A percentile compares a stretch with the other conserved stretches of the same genome.
Evolutionary conservation across 2,329 filamentous ascomycete species (phyloP).

Genomic region (Phaeosphaeria sp.): DNA sequence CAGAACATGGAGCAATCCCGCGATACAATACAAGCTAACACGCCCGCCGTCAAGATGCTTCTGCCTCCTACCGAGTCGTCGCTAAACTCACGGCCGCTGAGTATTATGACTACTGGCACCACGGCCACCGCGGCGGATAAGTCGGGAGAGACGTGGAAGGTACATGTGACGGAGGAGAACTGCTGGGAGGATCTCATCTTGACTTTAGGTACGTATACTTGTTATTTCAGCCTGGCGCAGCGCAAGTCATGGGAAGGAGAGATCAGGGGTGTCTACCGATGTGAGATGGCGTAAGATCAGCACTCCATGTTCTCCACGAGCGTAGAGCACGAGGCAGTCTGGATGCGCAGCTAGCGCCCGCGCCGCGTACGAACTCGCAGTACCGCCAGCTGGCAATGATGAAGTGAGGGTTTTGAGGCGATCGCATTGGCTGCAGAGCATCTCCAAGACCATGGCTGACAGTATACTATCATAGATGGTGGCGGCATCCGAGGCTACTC

Average conservation of each 20-base stretch:
- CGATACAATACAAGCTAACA: constrained; percentile 19
- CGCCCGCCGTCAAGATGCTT: constrained; percentile 31
- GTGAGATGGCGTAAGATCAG: background rate
- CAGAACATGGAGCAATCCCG: too few species aligned
- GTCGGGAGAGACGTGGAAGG: constrained; percentile 53
- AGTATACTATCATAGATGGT: constrained; percentile 45
- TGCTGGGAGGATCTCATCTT: constrained; percentile 58
- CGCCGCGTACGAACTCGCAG: too few species aligned
- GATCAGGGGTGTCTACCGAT: background rate
- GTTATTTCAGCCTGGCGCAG: background rate
- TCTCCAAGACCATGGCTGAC: constrained; percentile 21
- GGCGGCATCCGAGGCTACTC: constrained; percentile 61
- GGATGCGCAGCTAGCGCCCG: too few species aligned
- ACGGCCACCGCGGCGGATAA: constrained; percentile 48
- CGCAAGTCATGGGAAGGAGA: background rate
- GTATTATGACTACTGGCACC: constrained; percentile 44
- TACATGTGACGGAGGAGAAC: constrained; percentile 48
- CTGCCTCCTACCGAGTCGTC: constrained; percentile 18
- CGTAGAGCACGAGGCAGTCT: too few species aligned
- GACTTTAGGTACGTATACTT: constrained; percentile 47
- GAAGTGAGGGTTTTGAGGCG: too few species aligned
- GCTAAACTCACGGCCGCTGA: constrained; percentile 39
- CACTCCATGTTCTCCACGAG: background rate
- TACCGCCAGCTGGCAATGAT: too few species aligned
- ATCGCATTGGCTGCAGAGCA: background rate